These are phyloP conservation scores for Lactarius sp. DNA, from an alignment of 768 basidiomycete genomes.

Conservation along the genomic window DNA sequence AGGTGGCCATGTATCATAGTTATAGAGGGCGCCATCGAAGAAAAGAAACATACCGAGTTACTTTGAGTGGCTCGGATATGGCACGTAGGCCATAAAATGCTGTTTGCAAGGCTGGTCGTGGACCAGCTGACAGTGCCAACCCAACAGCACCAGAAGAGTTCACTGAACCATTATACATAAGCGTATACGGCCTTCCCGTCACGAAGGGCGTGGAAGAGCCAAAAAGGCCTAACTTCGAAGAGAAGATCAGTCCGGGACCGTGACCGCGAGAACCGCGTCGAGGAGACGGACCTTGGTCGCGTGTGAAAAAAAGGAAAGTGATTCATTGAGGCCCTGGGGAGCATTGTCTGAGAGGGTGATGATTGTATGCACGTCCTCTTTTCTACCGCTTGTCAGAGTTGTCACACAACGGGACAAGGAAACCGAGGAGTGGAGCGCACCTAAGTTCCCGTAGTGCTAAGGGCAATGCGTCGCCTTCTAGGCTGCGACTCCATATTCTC, in stretches of 20 bases:
- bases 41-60: conserved; percentile 41
- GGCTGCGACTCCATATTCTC: conserved; percentile 42
- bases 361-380: conserved; percentile 33
- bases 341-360: conserved; percentile 55
- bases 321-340: conserved; percentile 50
- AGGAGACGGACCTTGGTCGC: conserved; percentile 45
- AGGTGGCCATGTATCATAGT: not conserved
- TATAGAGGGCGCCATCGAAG: not conserved
- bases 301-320: conserved; percentile 40
- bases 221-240: conserved; percentile 56
- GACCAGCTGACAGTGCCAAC: conserved; percentile 37
- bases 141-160: conserved; percentile 67
- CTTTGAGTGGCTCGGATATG: conserved; percentile 43
- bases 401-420: not conserved
- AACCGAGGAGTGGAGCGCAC: conserved; percentile 30
- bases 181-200: conserved; percentile 67
- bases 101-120: conserved; percentile 25
- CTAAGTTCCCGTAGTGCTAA: conserved; percentile 36
- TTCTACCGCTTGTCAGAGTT: conserved; percentile 15
- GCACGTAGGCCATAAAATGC: conserved; percentile 39
- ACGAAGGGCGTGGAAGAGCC: conserved; percentile 76
- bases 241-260: not conserved
- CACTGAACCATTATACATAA: conserved; percentile 54
- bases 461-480: conserved; percentile 33
- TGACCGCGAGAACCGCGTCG: not conserved